Base-by-base conservation (phyloP, 208 protist species). In the Leishmania mexicana region DNA sequence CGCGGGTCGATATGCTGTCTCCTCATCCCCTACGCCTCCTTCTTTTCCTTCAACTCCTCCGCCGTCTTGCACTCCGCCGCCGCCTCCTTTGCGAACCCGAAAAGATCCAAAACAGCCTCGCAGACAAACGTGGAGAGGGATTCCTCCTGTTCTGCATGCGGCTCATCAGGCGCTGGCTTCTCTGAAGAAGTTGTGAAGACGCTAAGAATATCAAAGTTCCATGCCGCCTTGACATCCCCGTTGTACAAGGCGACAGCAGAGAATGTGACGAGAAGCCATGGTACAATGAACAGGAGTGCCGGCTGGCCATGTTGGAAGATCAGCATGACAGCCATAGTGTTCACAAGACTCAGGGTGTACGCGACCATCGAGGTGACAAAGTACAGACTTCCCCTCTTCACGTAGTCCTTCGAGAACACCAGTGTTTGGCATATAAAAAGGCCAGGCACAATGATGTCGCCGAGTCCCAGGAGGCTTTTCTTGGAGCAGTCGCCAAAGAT, bases 391-490 rank as follows among this genome's bases (percentile, higher is more conserved):
- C 88, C 89, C 53, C 90, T 88, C 53, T 92, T 91, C 2, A 90
- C 90, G 67, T 80, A 85, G 42, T 91, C 86, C 67, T 65, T 87
- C 54, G 90, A 99, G 75, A 99, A 99, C n/a, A 99, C 85, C 11
- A 99, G 85, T 31, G 98, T 92, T 70, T 99, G 94, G 3, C 96
- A 95, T 77, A 99, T 96, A 83, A 99, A 99, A 54, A 98, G 87
- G 60, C 97, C 98, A 72, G 99, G 99, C 38, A 99, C 92, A 38
- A 99, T 96, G 81, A 99, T 97, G 87, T 99, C 99, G 28, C 99
- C 99, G 2, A 99, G 92, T 35, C 99, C 99, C 21, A 99, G 92
- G 80, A 99, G 91, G 49, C 93, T 96, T 78, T 97, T 97, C 40
- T 91, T 76, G 40, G 77, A 54, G 53, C 95, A 86, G 78, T 93